Percentiles rank a stretch among this genome's conserved stretches.
phyloP scores from a whole-genome alignment of 768 basidiomycete genomes.

The Kwoniella newhampshirensis region DNA sequence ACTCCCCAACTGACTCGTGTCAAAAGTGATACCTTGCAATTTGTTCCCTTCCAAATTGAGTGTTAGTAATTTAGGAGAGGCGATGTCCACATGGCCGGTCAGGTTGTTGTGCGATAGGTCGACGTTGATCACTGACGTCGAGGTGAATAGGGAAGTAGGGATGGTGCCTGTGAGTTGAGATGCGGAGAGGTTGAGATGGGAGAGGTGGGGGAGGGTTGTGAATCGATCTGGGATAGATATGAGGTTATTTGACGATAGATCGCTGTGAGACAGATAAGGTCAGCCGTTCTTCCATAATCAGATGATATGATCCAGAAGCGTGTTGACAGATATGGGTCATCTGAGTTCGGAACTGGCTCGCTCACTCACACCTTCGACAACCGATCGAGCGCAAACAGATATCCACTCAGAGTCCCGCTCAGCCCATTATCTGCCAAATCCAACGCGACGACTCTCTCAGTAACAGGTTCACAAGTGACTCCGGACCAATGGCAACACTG shows the following conservation, averaged over 20 bases:
- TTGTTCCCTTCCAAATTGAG: constrained; percentile 8
- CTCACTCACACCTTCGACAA: constrained; percentile 25
- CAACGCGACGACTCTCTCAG: constrained; percentile 15
- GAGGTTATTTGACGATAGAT: constrained; percentile 28
- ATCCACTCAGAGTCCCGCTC: constrained; percentile 10
- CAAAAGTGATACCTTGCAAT: constrained; percentile 4
- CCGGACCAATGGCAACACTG: constrained; percentile 35
- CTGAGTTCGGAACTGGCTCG: too few species aligned
- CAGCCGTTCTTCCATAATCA: too few species aligned
- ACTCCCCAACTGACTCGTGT: neutral
- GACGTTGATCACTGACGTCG: constrained; percentile 14
- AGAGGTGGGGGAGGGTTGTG: constrained; percentile 9
- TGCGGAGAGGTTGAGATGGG: constrained; percentile 19
- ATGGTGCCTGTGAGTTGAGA: constrained; percentile 11
- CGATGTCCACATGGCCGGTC: constrained; percentile 9
- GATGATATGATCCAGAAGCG: too few species aligned
- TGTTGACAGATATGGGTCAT: too few species aligned
- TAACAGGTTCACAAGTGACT: constrained; percentile 18
- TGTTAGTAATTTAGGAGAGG: neutral
- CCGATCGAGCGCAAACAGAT: constrained; percentile 17
- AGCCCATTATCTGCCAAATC: constrained; percentile 22
- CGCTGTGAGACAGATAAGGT: constrained; percentile 5
- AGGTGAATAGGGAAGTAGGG: constrained; percentile 15
- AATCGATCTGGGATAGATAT: constrained; percentile 21
- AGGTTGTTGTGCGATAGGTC: constrained; percentile 26